phyloP scores from a whole-genome alignment of 2,329 filamentous ascomycete species.

The Fusarium tanahbumbuense region DNA sequence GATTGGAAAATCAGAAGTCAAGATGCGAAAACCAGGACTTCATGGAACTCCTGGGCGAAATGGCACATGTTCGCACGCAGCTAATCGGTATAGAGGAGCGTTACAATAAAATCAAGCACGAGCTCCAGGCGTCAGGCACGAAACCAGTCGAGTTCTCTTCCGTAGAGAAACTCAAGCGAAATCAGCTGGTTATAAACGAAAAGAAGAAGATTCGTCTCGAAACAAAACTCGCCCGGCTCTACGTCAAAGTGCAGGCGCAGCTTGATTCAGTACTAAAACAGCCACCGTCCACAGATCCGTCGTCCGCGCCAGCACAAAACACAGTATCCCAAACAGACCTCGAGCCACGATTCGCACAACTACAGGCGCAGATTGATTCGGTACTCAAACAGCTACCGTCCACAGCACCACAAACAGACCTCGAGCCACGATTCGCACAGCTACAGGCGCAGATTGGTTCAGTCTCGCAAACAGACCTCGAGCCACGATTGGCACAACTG shows the following conservation, averaged over 20 bases:
- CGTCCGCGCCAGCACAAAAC: constrained; percentile 2
- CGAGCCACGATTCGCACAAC: constrained; percentile 13
- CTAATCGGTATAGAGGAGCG: constrained; percentile 32
- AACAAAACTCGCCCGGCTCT: constrained; percentile 16
- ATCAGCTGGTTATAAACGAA: constrained; percentile 28
- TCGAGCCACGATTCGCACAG: too few species aligned
- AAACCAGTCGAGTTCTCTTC: constrained; percentile 42
- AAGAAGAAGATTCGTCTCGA: constrained; percentile 6
- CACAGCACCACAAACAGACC: too few species aligned
- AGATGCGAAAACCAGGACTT: constrained; percentile 20
- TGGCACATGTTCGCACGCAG: constrained; percentile 33
- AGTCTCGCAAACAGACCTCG: not conserved
- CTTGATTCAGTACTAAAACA: constrained; percentile 6
- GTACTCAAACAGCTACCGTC: too few species aligned
- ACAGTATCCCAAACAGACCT: not conserved
- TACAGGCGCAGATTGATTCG: not conserved
- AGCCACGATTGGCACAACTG: constrained; percentile 8
- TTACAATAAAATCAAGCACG: constrained; percentile 25
- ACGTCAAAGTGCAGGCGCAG: constrained; percentile 18
- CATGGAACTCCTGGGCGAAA: constrained; percentile 41
- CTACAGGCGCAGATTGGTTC: not conserved
- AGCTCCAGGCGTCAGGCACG: constrained; percentile 22
- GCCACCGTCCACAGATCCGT: not conserved
- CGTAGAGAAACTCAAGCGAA: constrained; percentile 30
- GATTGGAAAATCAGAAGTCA: constrained; percentile 8